Evolutionary conservation across 345 rosid species (phyloP).

Genomic region (Dimocarpus longan): DNA sequence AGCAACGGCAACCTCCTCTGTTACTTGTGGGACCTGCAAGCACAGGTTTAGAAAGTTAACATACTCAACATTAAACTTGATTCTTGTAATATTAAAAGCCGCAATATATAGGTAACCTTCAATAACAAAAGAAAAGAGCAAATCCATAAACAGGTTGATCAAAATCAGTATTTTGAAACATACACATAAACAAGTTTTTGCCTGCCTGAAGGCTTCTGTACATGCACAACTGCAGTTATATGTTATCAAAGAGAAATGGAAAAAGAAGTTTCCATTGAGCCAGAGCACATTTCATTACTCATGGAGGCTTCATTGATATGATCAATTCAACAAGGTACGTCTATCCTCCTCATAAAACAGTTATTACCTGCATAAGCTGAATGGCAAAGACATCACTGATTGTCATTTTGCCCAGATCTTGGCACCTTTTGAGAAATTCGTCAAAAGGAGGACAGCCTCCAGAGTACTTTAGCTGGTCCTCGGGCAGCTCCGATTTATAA

Average conservation of each 20-base stretch:
- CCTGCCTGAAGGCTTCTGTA: not conserved
- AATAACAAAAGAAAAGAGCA: not conserved
- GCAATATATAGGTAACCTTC: not conserved
- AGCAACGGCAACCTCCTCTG: constrained; percentile 73
- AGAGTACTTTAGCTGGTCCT: constrained; percentile 35
- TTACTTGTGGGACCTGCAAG: constrained; percentile 80
- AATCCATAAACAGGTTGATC: not conserved
- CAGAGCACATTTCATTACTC: not conserved
- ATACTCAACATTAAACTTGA: not conserved
- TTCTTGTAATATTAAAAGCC: not conserved
- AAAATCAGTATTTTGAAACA: not conserved
- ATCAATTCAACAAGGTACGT: not conserved
- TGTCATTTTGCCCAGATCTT: constrained; percentile 80
- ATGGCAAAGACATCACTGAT: constrained; percentile 85
- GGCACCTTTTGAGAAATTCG: constrained; percentile 68
- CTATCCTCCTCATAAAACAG: constrained; percentile 17
- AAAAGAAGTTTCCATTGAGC: not conserved
- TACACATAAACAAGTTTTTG: not conserved
- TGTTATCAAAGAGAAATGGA: not conserved
- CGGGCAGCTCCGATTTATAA: constrained; percentile 44
- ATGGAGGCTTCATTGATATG: not conserved
- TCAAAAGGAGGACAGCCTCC: constrained; percentile 56
- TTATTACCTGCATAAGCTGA: constrained; percentile 92
- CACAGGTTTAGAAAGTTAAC: constrained; percentile 16
- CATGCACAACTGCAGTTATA: not conserved